A percentile compares a stretch with the other conserved stretches of the same genome.
These are phyloP conservation scores for Lizonia empirigonia DNA, from an alignment of 2,329 filamentous ascomycete genomes.

Conservation along the genomic window DNA sequence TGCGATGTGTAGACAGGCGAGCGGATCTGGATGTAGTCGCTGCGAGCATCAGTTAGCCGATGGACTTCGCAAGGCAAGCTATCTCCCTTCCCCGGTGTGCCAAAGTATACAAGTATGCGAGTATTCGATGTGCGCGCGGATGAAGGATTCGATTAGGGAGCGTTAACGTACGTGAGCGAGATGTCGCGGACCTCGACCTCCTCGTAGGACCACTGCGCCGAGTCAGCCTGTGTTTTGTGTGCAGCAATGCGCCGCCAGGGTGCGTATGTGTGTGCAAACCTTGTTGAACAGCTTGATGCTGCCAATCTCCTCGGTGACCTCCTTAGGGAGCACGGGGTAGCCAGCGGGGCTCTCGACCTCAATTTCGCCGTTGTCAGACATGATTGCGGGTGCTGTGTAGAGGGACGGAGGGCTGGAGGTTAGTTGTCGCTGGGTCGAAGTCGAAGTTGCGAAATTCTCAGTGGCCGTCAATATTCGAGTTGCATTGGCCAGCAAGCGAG, in stretches of 20 bases:
- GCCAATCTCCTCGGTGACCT: slow-evolving; percentile 86
- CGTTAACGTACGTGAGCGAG: slow-evolving; percentile 87
- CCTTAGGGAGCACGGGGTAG: slow-evolving; percentile 88
- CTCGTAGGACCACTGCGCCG: slow-evolving; percentile 79
- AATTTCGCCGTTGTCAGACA: slow-evolving; percentile 93
- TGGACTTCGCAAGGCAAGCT: slow-evolving; percentile 20
- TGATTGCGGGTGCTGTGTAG: slow-evolving; percentile 52
- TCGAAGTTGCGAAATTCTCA: slow-evolving; percentile 23
- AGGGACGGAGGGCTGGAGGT: slow-evolving; percentile 34
- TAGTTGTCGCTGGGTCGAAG: slow-evolving; percentile 36
- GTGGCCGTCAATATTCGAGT: slow-evolving; percentile 1
- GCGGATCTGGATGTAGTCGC: slow-evolving; percentile 99
- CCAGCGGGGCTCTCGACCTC: slow-evolving; percentile 80
- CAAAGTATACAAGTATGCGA: slow-evolving; percentile 14
- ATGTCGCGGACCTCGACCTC: slow-evolving; percentile 99
- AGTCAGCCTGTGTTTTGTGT: slow-evolving; percentile 21
- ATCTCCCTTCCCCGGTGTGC: slow-evolving; percentile 25
- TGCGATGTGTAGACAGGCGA: slow-evolving; percentile 98
- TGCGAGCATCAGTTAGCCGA: slow-evolving; percentile 55
- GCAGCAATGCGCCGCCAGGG: slow-evolving; percentile 16
- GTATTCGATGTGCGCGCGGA: slow-evolving; percentile 19
- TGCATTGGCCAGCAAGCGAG: slow-evolving; percentile 27
- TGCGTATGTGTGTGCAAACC: slow-evolving; percentile 24
- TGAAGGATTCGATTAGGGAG: slow-evolving; percentile 15
- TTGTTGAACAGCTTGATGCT: slow-evolving; percentile 98